A percentile compares a stretch with the other conserved stretches of the same genome.
phyloP scores from a whole-genome alignment of 2,329 filamentous ascomycete genomes.

The Verruconis gallopava region DNA sequence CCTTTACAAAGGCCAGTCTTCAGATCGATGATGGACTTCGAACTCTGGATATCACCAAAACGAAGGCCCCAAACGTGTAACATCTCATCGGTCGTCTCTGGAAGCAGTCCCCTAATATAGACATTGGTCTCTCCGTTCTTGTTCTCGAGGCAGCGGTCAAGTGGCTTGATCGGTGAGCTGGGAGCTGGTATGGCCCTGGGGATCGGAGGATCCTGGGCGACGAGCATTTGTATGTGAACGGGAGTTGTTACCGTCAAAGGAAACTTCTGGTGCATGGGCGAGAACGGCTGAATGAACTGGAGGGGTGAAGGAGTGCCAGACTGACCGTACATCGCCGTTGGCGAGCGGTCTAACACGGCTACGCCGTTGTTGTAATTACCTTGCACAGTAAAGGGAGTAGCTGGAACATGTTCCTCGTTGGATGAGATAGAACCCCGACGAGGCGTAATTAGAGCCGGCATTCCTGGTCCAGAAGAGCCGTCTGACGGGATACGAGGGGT shows the following conservation, averaged over 20 bases:
- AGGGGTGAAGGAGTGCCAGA: conserved; percentile 37
- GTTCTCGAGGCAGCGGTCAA: conserved; percentile 91
- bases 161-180: conserved; percentile 71
- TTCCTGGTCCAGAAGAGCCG: conserved; percentile 19
- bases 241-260: conserved; percentile 28
- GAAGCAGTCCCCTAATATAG: conserved; percentile 91
- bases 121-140: conserved; percentile 93
- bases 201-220: conserved; percentile 63
- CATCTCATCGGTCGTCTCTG: conserved; percentile 87
- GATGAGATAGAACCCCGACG: conserved; percentile 39
- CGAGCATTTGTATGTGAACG: conserved; percentile 31
- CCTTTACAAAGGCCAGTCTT: conserved; percentile 91
- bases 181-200: conserved; percentile 84
- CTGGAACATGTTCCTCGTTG: conserved; percentile 39
- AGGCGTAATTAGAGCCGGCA: conserved; percentile 38
- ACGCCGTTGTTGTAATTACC: conserved; percentile 27
- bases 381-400: conserved; percentile 29
- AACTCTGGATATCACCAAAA: conserved; percentile 89
- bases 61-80: conserved; percentile 69
- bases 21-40: conserved; percentile 96
- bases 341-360: conserved; percentile 37
- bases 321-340: conserved; percentile 34
- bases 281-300: conserved; percentile 32
- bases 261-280: conserved; percentile 26
- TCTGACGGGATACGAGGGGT: conserved; percentile 31